Evolutionary conservation across 805 yeast species (phyloP), one percentile per base, ranked within the genome.

Genomic region (Teunomyces tritomae): DNA sequence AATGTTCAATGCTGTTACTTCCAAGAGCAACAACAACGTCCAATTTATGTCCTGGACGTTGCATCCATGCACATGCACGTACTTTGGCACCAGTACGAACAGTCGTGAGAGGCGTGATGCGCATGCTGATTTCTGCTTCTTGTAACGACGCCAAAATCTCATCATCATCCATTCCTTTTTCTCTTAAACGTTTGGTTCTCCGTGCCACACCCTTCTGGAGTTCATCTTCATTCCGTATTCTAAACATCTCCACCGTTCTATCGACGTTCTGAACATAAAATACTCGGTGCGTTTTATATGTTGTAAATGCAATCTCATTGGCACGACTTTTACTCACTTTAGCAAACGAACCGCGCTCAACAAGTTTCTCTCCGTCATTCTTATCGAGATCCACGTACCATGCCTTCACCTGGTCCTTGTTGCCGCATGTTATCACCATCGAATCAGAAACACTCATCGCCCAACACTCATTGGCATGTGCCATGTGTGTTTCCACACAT

Each of bases 381-480:
- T 70, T 66, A 0, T 63, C 59, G 28, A 87, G 62, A 59, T 87
- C 82, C n/a, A 90, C 58, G 24, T 68, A 65, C 98, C 98, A 94
- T 7, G 91, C 75, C 62, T 88, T 89, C 28, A 88, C 77, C 62
- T 89, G 95, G 53, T 87, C 84, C 53, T 88, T 90, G 58, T 82
- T 79, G 39, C 96, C 91, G 27, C 87, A 77, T 0, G 97, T 90
- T 16, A 90, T 66, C 27, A 79, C 69, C 45, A 84, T 53, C 39
- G 62, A 66, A 20, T 65, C 66, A 28, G 71, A 64, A 8, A 65
- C 62, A 3, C 81, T 87, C 58, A 90, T 64, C 2, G 87, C 73
- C 98, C 98, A 94, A 70, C 97, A 89, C 65, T 94, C 98, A 49
- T 92, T 91, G 17, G 87, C 77, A 63, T 89, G 96, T 0, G 97